Base-by-base conservation (phyloP, 495 filamentous ascomycete genomes). In the Penicillium fimorum region DNA sequence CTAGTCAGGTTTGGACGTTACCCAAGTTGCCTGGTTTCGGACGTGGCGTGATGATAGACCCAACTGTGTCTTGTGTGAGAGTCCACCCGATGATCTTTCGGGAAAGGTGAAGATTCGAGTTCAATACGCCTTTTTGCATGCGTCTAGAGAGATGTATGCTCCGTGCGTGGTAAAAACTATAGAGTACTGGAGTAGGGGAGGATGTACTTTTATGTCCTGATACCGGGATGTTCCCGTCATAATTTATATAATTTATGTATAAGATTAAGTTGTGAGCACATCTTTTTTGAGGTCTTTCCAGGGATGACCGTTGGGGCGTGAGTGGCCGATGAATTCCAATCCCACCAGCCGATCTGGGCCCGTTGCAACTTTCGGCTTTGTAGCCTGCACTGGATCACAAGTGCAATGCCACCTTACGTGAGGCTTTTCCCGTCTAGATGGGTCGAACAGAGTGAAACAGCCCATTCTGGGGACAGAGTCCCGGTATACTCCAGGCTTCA, bases 381-480 rank as follows among this genome's bases (percentile, higher is more conserved):
- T 42, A 33, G 42, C n/a, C 43, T 37, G 32, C 55, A 30, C 55
- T 53, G 42, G 47, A 59, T 59, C 60, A 62, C 59, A 58, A 35
- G 59, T 62, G 59, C 59, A 55, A 62, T 43, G 27, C 50, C 52
- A 45, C 47, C 41, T 47, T 50, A 57, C 47, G 55, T 57, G 52
- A 35, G 22, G 52, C n/a, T 37, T 22, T 5, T 30, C 10, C 41
- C 12, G n/a, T n/a, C 44, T 41, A 30, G 32, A 46, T 30, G 32
- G 43, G 55, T 49, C 30, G 43, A 44, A 40, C 48, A 47, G 32
- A 25, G 50, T 41, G 56, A 59, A 50, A 47, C 59, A 25, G 49
- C 30, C 22, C 2, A 17, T 47, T 47, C n/a, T 27, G n/a, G 29
- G 48, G 13, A 20, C 33, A 60, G 7, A 32, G 48, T 51, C 37